phyloP scores from a whole-genome alignment of 1,139 yeast genomes.

The Geotrichum candidum region DNA sequence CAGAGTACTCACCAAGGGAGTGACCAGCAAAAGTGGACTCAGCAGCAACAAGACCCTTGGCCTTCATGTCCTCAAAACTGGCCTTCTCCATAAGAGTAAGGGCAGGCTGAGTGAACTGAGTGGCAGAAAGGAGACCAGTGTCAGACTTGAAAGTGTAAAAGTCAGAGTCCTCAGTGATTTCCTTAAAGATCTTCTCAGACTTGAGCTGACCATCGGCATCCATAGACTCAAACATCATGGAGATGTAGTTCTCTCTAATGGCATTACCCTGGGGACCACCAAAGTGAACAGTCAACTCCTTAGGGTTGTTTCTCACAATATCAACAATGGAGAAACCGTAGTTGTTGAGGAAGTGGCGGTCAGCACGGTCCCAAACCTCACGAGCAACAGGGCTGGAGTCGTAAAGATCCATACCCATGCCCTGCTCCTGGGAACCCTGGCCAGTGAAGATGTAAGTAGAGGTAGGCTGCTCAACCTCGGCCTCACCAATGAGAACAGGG shows the following conservation, averaged over 20 bases:
- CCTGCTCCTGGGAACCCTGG: constrained; percentile 99
- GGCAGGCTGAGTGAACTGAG: constrained; percentile 99
- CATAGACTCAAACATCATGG: constrained; percentile 96
- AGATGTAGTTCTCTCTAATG: constrained; percentile 88
- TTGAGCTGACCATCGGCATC: constrained; percentile 76
- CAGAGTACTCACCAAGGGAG: constrained; percentile 98
- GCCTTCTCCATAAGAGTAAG: constrained; percentile 99
- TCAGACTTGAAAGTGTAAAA: constrained; percentile 87
- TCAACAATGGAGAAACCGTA: constrained; percentile 96
- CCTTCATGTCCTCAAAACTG: constrained; percentile 92
- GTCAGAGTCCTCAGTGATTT: constrained; percentile 72
- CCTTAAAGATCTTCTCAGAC: constrained; percentile 93
- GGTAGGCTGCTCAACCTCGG: constrained; percentile 96
- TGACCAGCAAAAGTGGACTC: constrained; percentile 98
- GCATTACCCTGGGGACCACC: constrained; percentile 97
- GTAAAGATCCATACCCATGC: constrained; percentile 99
- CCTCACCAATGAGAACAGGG: constrained; percentile 84
- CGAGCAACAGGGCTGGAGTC: constrained; percentile 86
- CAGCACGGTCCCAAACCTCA: constrained; percentile 97
- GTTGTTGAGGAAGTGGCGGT: constrained; percentile 80
- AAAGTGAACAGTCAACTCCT: constrained; percentile 88
- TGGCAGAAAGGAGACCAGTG: constrained; percentile 92
- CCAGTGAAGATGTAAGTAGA: constrained; percentile 97
- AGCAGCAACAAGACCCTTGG: constrained; percentile 91
- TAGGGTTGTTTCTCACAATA: constrained; percentile 93